Base-by-base conservation (phyloP, 495 filamentous ascomycete species). In the Hypoxylon lienhwacheense region DNA sequence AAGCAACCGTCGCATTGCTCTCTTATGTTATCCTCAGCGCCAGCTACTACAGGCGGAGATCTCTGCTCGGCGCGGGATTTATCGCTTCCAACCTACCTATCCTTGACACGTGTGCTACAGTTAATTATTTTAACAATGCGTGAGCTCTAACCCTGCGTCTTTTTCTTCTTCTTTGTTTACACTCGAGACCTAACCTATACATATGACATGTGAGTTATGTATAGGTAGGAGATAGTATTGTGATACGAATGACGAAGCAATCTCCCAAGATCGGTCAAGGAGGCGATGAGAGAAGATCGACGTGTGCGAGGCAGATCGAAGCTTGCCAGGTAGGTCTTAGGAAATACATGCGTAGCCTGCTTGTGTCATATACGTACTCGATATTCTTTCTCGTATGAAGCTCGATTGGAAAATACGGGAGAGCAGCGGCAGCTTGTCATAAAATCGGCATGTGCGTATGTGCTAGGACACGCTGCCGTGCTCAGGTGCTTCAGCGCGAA, bases 381-480 rank as follows among this genome's bases (percentile, higher is more conserved):
- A n/a, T n/a, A n/a, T n/a, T n/a, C n/a, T n/a, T n/a, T 19, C 35
- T 37, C 10, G 10, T 20, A 11, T 20, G 21, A 20, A 37, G 19
- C 14, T 21, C 7, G 7, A 19, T n/a, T 20, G 35, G 15, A 3
- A 21, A 20, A 37, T 37, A 11, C 19, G 17, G 35, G 35, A 20
- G 17, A 21, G 35, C 14, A 14, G 6, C 20, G 19, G n/a, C 29
- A 5, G 25, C 10, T 52, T 37, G 49, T 53, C 32, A 45, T 24
- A 31, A 32, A 7, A 14, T 45, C 32, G 26, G 36, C 24, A 26
- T 43, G 24, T n/a, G 35, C 42, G 8, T 53, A 31, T 19, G 41
- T 46, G 29, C 41, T 37, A 53, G 40, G 7, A 8, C 41, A 47
- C 33, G 42, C 51, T 40, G 26, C 26, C 26, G 51, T 47, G 51